A percentile compares a stretch with the other conserved stretches of the same genome.
phyloP scores from a whole-genome alignment of 148 eudicot genomes.

The Euryodendron excelsum region DNA sequence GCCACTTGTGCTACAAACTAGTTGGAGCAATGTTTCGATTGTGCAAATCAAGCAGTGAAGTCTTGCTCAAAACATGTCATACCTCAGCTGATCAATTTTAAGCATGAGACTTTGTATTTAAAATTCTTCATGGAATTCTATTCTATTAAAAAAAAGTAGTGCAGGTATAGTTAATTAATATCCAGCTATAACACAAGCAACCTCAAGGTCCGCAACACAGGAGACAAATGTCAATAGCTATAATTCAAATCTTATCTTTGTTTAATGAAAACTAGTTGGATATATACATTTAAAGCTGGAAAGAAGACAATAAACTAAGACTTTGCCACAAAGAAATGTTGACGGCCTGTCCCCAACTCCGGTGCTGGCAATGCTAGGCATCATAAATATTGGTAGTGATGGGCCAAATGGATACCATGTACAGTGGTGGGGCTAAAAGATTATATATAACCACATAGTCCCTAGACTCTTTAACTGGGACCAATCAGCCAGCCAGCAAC shows the following conservation, averaged over 20 bases:
- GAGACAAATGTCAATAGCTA: neutral
- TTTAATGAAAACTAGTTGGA: neutral
- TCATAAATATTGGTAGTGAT: constrained; percentile 30
- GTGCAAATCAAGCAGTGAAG: neutral
- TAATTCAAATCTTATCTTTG: neutral
- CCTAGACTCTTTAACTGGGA: constrained; percentile 18
- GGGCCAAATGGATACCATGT: constrained; percentile 15
- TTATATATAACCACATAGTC: neutral
- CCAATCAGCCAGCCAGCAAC: constrained; percentile 25
- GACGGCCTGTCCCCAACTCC: constrained; percentile 12
- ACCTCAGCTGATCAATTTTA: neutral
- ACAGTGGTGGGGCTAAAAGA: constrained; percentile 15
- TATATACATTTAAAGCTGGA: constrained; percentile 12
- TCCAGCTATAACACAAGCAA: neutral
- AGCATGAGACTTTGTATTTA: neutral
- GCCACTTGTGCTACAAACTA: neutral
- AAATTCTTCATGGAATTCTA: neutral
- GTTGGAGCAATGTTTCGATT: neutral
- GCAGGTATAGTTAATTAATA: neutral
- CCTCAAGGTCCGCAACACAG: neutral
- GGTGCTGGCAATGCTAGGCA: constrained; percentile 36
- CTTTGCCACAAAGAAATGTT: constrained; percentile 31
- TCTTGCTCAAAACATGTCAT: neutral
- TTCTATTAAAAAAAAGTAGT: neutral
- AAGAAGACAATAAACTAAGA: constrained; percentile 34